Base-by-base conservation (phyloP, 2,329 filamentous ascomycete genomes). In the Colletotrichum sp. region DNA sequence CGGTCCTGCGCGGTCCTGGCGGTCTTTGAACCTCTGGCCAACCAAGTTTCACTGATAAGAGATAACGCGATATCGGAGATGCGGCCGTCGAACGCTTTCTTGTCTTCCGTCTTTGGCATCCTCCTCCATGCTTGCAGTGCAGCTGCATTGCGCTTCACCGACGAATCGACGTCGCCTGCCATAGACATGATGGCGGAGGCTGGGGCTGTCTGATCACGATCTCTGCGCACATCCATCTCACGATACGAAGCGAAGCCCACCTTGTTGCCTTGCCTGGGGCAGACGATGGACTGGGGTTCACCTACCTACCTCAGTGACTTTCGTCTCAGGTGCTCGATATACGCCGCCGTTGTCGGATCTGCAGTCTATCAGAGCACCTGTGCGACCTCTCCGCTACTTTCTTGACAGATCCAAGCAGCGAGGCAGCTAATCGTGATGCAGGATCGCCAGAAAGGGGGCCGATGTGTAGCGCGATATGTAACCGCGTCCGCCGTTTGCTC, bases 61-160 rank as follows among this genome's bases (percentile, higher is more conserved):
- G 73, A 75, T 73, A 75, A 75, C 32, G 73, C 69, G 73, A 68
- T 58, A 75, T 73, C 73, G 73, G 69, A 73, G 32, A 43, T 73
- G 69, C 70, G 70, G 55, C 70, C 69, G 73, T 73, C 43, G 26
- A 67, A 67, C 52, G 52, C 36, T 24, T 67, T 60, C 57, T 57
- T 21, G 32, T 67, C 43, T 34, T 38, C 60, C 67, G 67, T 67
- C 61, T 74, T 66, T 36, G 60, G 43, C 30, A 74, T 28, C 13
- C n/a, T 52, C 30, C 34, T 52, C 24, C 34, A 71, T 36, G 36
- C 61, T 38, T 32, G 36, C 61, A 21, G 63, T 60, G 58, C 48
- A 65, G 43, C 36, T 34, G 21, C 57, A 16, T 32, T 72, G 58
- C 26, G 60, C 24, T 36, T 64, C 61, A 64, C 60, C 36, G 55